Conservation (phyloP, 2,329 filamentous ascomycete species). For the Pseudophaeomoniella oleicola region DNA sequence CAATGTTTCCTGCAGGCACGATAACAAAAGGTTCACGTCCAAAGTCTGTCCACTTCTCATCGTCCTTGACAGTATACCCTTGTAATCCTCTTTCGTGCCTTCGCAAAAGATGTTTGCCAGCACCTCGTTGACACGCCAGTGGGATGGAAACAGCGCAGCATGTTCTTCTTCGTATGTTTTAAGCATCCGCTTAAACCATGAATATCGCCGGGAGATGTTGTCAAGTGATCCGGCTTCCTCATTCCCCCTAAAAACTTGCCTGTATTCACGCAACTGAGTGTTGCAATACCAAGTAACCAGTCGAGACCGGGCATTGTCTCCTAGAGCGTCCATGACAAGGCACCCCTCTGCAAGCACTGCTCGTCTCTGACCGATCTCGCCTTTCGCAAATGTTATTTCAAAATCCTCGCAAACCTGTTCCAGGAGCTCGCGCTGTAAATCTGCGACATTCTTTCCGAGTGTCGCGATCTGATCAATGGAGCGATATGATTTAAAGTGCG, state of each 20-base stretch:
- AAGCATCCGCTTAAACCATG: slow-evolving; percentile 92
- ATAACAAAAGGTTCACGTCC: slow-evolving; percentile 78
- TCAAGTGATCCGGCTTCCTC: slow-evolving; percentile 93
- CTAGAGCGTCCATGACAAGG: slow-evolving; percentile 84
- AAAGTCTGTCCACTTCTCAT: slow-evolving; percentile 69
- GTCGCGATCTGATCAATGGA: slow-evolving; percentile 97
- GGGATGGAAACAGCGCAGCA: slow-evolving; percentile 66
- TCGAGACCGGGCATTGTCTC: slow-evolving; percentile 67
- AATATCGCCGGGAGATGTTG: slow-evolving; percentile 88
- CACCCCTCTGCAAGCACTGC: slow-evolving; percentile 72
- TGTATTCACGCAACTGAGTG: slow-evolving; percentile 86
- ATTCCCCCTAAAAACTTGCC: slow-evolving; percentile 88
- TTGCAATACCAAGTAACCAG: slow-evolving; percentile 97
- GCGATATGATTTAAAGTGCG: slow-evolving; percentile 94
- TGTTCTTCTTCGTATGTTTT: slow-evolving; percentile 95
- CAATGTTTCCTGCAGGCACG: slow-evolving; percentile 85
- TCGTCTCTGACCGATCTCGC: slow-evolving; percentile 57
- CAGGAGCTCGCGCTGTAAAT: slow-evolving; percentile 78
- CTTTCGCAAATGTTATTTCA: slow-evolving; percentile 83
- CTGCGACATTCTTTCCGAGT: slow-evolving; percentile 79
- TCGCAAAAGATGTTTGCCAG: slow-evolving; percentile 89
- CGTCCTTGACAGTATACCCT: slow-evolving; percentile 74
- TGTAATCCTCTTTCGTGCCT: slow-evolving; percentile 89
- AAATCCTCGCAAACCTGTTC: slow-evolving; percentile 99
- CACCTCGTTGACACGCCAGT: slow-evolving; percentile 83